phyloP scores from a whole-genome alignment of 2,329 filamentous ascomycete genomes.

The Alternaria triticimaculans region DNA sequence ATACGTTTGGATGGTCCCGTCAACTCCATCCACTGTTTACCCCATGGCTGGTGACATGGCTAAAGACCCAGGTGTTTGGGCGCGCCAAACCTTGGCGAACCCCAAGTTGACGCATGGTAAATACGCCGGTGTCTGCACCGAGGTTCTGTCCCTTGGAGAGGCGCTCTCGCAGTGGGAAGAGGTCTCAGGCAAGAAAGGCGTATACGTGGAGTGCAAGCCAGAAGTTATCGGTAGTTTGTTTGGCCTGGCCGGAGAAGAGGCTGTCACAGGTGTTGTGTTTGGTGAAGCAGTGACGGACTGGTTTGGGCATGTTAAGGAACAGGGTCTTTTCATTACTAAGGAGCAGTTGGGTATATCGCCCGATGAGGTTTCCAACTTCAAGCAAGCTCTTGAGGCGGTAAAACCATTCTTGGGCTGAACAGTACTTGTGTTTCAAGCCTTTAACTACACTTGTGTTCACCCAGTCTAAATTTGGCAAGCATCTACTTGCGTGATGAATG shows the following conservation, averaged over 20 bases:
- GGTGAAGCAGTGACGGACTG: constrained; percentile 2
- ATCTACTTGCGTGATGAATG: not conserved
- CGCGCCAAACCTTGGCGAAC: constrained; percentile 5
- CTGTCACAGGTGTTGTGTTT: constrained; percentile 5
- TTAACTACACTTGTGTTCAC: not conserved
- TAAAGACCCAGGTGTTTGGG: constrained; percentile 8
- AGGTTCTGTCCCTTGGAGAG: constrained; percentile 1
- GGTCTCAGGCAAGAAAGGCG: constrained; percentile 3
- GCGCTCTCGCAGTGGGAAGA: not conserved
- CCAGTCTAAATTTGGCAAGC: not conserved
- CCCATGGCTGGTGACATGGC: constrained; percentile 8
- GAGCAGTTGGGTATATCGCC: constrained; percentile 2
- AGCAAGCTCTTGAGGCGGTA: not conserved
- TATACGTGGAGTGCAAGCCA: constrained; percentile 4
- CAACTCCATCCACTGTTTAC: not conserved
- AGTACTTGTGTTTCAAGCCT: not conserved
- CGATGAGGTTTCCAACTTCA: constrained; percentile 5
- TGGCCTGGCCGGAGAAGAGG: constrained; percentile 2
- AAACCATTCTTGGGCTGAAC: constrained; percentile 3
- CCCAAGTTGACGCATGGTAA: constrained; percentile 4
- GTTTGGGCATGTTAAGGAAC: not conserved
- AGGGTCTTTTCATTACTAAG: constrained; percentile 3
- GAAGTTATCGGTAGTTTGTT: not conserved
- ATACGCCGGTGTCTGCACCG: constrained; percentile 3
- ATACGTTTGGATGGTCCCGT: constrained; percentile 7